phyloP scores from a whole-genome alignment of 768 basidiomycete species.

The Collybia sp. region DNA sequence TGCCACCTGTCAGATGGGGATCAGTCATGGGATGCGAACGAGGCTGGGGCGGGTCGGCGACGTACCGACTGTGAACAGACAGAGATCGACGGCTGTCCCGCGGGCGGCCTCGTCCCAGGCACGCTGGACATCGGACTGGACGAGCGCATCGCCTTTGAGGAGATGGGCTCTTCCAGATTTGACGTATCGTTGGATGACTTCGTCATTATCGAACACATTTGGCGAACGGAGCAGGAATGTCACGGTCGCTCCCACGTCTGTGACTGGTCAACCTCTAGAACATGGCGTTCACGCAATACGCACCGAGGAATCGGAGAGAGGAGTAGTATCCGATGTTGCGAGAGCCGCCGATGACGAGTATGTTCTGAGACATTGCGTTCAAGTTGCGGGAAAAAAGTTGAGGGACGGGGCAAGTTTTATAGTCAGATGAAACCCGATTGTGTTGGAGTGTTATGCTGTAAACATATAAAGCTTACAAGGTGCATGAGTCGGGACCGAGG shows the following conservation, averaged over 20 bases:
- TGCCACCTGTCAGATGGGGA: no score
- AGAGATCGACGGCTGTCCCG: constrained; percentile 39
- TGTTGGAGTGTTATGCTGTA: no score
- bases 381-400: no score
- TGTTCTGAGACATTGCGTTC: constrained; percentile 24
- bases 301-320: constrained; percentile 43
- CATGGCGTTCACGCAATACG: constrained; percentile 6
- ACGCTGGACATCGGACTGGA: constrained; percentile 41
- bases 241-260: constrained; percentile 55
- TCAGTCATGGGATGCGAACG: no score
- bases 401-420: no score
- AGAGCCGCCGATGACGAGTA: constrained; percentile 46
- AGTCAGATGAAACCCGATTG: no score
- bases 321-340: constrained; percentile 52
- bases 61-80: constrained; percentile 62
- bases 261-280: neutral
- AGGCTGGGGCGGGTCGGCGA: constrained; percentile 1
- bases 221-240: constrained; percentile 59
- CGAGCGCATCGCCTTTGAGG: constrained; percentile 57
- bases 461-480: no score
- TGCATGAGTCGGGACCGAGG: no score
- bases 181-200: constrained; percentile 46
- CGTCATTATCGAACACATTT: constrained; percentile 48
- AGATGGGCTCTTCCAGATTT: constrained; percentile 46
- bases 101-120: constrained; percentile 45